Evolutionary conservation across 2,329 filamentous ascomycete species (phyloP).

Genomic region (Emergomyces pasteurianus): DNA sequence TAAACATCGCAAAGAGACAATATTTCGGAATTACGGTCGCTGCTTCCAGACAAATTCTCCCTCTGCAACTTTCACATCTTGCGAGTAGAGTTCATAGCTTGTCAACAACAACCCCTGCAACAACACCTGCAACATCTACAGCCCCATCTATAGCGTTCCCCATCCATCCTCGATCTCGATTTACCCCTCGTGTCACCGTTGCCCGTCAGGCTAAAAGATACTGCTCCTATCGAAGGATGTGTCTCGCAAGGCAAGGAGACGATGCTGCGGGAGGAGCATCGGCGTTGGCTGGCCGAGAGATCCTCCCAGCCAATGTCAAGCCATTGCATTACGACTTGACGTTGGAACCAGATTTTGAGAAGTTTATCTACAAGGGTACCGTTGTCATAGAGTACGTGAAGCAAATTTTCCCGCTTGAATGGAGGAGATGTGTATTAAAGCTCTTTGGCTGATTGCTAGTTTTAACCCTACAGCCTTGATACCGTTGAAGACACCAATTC

Average conservation of each 20-base stretch:
- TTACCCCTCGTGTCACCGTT: constrained; percentile 11
- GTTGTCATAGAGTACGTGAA: constrained; percentile 62
- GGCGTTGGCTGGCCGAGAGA: constrained; percentile 59
- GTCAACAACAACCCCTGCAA: constrained; percentile 2
- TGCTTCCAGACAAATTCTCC: not conserved
- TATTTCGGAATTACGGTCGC: not conserved
- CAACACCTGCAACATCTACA: not conserved
- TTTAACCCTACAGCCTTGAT: constrained; percentile 46
- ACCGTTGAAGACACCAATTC: constrained; percentile 73
- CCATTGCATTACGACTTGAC: constrained; percentile 87
- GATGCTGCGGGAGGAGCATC: constrained; percentile 41
- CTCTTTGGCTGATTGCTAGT: constrained; percentile 9
- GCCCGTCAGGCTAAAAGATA: constrained; percentile 37
- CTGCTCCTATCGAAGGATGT: constrained; percentile 66
- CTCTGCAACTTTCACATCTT: constrained; percentile 5
- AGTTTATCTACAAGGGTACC: constrained; percentile 73
- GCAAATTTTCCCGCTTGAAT: not conserved
- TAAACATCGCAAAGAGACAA: not conserved
- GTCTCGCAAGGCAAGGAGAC: constrained; percentile 47
- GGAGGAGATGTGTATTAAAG: not conserved
- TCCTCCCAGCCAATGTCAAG: constrained; percentile 83
- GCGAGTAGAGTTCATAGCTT: not conserved
- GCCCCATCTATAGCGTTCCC: not conserved
- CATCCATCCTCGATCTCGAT: not conserved
- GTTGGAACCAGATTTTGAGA: constrained; percentile 80